Conservation (phyloP, 768 basidiomycete genomes). For the Grammothele lineata region DNA sequence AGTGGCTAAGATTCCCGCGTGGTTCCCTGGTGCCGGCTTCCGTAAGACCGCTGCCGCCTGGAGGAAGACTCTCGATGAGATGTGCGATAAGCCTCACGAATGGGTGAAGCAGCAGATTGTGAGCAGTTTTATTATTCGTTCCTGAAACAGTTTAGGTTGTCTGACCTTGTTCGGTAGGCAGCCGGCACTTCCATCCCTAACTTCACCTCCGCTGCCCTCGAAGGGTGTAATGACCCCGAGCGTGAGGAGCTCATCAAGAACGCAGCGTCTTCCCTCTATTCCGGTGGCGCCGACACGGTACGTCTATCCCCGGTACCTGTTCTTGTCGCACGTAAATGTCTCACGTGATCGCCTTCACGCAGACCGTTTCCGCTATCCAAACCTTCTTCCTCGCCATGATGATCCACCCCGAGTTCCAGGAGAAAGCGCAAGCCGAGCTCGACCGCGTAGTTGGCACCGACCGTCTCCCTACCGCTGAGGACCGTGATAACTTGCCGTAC, state of each 20-base stretch:
- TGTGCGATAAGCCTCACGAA: constrained; percentile 30
- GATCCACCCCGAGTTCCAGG: constrained; percentile 26
- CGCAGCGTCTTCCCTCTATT: constrained; percentile 35
- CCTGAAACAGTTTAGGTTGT: background rate
- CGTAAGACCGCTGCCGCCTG: constrained; percentile 20
- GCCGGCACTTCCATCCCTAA: constrained; percentile 55
- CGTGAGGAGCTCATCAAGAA: constrained; percentile 65
- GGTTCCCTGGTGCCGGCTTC: constrained; percentile 39
- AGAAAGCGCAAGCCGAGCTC: constrained; percentile 28
- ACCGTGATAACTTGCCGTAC: constrained; percentile 24
- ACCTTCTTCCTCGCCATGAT: constrained; percentile 30
- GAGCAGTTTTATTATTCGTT: background rate
- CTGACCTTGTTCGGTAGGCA: constrained; percentile 33
- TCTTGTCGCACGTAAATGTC: background rate
- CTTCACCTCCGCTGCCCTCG: constrained; percentile 54
- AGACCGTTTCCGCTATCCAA: constrained; percentile 27
- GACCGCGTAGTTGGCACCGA: constrained; percentile 26
- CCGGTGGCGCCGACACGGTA: constrained; percentile 36
- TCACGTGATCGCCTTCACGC: background rate
- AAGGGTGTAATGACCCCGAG: constrained; percentile 43
- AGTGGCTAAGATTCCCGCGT: constrained; percentile 35
- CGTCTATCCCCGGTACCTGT: constrained; percentile 1
- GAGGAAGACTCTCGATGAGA: constrained; percentile 15
- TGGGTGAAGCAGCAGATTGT: constrained; percentile 32
- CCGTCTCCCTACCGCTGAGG: constrained; percentile 24